Percentiles rank a stretch among this genome's conserved stretches.
phyloP scores from a whole-genome alignment of 371 early-diverging fungal genomes.

The Rhizopus sp. region DNA sequence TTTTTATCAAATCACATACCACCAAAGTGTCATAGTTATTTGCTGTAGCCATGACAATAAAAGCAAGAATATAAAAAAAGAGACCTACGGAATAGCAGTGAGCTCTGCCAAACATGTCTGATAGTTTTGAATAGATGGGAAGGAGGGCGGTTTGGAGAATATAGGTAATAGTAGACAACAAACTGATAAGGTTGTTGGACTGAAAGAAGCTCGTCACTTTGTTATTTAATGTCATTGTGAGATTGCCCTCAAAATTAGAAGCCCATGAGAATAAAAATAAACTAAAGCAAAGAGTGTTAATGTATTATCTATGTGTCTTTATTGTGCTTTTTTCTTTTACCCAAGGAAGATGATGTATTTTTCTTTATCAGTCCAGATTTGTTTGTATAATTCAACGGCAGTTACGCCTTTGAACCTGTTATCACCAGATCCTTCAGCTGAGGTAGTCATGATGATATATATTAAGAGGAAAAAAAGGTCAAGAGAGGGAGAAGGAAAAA shows the following conservation, averaged over 20 bases:
- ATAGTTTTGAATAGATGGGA: constrained; percentile 33
- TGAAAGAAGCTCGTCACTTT: constrained; percentile 22
- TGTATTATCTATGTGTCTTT: background rate
- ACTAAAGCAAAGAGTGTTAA: constrained; percentile 8
- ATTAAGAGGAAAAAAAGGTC: background rate
- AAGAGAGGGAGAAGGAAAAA: constrained; percentile 1
- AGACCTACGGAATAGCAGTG: constrained; percentile 23
- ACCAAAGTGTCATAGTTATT: constrained; percentile 18
- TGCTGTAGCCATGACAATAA: constrained; percentile 26
- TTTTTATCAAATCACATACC: constrained; percentile 10
- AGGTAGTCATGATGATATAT: constrained; percentile 4
- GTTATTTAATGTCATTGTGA: constrained; percentile 16
- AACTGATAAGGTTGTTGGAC: constrained; percentile 27
- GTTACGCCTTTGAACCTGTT: constrained; percentile 21
- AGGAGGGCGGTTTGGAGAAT: constrained; percentile 31
- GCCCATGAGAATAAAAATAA: constrained; percentile 29
- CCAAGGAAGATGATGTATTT: constrained; percentile 21
- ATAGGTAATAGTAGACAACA: constrained; percentile 25
- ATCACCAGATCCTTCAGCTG: background rate
- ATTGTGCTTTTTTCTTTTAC: constrained; percentile 13
- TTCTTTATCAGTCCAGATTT: constrained; percentile 27
- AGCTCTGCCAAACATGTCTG: constrained; percentile 32
- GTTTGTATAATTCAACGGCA: constrained; percentile 29
- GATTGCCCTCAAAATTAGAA: constrained; percentile 23
- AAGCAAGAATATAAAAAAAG: constrained; percentile 21